A percentile compares a stretch with the other conserved stretches of the same genome.
phyloP scores from a whole-genome alignment of 140 eudicot species.

The Ambrosia hybrid region DNA sequence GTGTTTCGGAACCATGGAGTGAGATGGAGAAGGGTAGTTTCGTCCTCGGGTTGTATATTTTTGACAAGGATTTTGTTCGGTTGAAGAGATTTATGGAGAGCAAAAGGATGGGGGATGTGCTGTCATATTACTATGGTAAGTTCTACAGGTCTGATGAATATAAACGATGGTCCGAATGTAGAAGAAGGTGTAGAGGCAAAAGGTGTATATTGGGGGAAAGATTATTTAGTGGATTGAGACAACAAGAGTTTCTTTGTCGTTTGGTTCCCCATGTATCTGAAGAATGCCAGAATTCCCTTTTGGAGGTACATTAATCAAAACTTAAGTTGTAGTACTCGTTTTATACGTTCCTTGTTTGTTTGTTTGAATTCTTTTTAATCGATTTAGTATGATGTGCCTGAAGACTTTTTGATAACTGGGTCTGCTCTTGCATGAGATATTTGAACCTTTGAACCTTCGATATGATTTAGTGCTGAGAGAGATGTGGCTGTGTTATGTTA shows the following conservation, averaged over 20 bases:
- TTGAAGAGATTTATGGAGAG: constrained; percentile 59
- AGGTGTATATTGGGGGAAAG: constrained; percentile 57
- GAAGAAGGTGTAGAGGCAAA: constrained; percentile 54
- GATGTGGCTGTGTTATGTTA: no score
- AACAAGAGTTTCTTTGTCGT: constrained; percentile 70
- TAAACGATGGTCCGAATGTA: constrained; percentile 68
- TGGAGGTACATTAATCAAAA: constrained; percentile 53
- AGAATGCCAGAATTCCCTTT: constrained; percentile 47
- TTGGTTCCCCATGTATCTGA: constrained; percentile 46
- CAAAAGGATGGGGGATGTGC: constrained; percentile 62
- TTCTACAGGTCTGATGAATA: constrained; percentile 53
- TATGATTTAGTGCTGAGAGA: no score
- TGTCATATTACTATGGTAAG: constrained; percentile 59
- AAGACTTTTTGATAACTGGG: neutral
- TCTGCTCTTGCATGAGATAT: no score
- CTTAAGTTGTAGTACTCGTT: constrained; percentile 1
- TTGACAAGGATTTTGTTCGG: constrained; percentile 69
- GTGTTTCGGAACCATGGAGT: constrained; percentile 47
- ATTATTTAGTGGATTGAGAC: constrained; percentile 74
- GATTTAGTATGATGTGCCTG: neutral
- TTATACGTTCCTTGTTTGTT: neutral
- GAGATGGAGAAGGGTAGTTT: constrained; percentile 67
- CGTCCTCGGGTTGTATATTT: constrained; percentile 78
- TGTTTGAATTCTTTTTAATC: neutral
- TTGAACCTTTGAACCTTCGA: no score